phyloP scores from a whole-genome alignment of 1,284 basidiomycete genomes.

The Binderoboletus segoi region DNA sequence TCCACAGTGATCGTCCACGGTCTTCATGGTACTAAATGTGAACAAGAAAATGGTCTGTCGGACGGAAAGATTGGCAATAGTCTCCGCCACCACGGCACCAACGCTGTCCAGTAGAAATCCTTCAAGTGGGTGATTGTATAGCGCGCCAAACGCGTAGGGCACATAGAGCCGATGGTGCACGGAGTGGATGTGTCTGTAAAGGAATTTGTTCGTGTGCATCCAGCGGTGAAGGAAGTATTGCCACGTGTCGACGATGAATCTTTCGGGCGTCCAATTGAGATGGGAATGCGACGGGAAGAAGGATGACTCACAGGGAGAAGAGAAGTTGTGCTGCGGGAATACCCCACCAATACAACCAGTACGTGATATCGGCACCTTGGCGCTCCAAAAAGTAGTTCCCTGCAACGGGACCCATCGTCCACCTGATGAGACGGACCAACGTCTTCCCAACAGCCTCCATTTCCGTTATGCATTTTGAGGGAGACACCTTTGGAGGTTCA shows the following conservation, averaged over 20 bases:
- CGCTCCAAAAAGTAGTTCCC: conserved; percentile 38
- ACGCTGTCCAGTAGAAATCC: conserved; percentile 90
- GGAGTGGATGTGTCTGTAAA: conserved; percentile 93
- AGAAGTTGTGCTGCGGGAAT: conserved; percentile 80
- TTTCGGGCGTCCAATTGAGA: conserved; percentile 36
- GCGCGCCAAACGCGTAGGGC: conserved; percentile 94
- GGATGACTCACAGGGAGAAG: conserved; percentile 78
- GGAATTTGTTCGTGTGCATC: conserved; percentile 89
- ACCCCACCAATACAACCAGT: conserved; percentile 93
- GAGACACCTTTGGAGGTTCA: conserved; percentile 38
- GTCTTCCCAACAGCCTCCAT: conserved; percentile 45
- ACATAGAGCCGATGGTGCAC: conserved; percentile 97
- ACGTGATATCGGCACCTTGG: conserved; percentile 57
- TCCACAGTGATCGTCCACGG: conserved; percentile 97
- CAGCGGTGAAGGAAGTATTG: conserved; percentile 95
- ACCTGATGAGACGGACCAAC: conserved; percentile 46
- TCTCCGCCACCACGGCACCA: conserved; percentile 81
- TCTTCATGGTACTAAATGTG: conserved; percentile 85
- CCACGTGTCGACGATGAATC: conserved; percentile 97
- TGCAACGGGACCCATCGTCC: conserved; percentile 42
- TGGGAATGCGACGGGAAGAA: neutral
- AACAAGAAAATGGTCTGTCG: conserved; percentile 91
- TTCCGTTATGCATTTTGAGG: conserved; percentile 49
- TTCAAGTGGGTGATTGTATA: conserved; percentile 98
- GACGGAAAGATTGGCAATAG: conserved; percentile 68